phyloP scores from a whole-genome alignment of 2,329 filamentous ascomycete species.

The Epichloe amarillans region DNA sequence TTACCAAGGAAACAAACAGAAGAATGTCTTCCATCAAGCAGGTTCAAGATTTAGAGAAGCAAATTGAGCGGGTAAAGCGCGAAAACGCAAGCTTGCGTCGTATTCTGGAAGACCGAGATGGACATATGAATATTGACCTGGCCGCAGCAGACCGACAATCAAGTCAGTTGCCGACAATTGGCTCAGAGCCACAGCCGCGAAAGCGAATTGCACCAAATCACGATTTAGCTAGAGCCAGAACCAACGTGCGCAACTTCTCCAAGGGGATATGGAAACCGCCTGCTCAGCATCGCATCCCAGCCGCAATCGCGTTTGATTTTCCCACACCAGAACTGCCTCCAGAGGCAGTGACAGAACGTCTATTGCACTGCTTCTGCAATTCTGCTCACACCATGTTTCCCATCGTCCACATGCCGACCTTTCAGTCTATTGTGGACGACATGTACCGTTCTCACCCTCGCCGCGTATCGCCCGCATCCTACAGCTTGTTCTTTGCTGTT shows the following conservation, averaged over 20 bases:
- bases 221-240: conserved; percentile 58
- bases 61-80: conserved; percentile 65
- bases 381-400: conserved; percentile 72
- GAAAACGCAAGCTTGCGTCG: conserved; percentile 65
- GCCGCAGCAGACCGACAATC: conserved; percentile 35
- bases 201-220: conserved; percentile 47
- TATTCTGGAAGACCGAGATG: conserved; percentile 40
- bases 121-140: conserved; percentile 35
- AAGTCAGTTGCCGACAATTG: conserved; percentile 50
- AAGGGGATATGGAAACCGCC: conserved; percentile 72
- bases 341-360: conserved; percentile 53
- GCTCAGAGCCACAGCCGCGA: conserved; percentile 50
- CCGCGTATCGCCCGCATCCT: conserved; percentile 51
- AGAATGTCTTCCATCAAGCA: conserved; percentile 99
- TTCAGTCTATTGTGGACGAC: conserved; percentile 61
- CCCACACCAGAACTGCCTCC: conserved; percentile 55
- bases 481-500: conserved; percentile 69
- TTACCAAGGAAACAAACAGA: conserved; percentile 96
- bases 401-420: conserved; percentile 77
- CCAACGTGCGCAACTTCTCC: conserved; percentile 59
- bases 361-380: conserved; percentile 63
- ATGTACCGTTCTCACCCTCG: conserved; percentile 57
- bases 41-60: conserved; percentile 91
- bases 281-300: conserved; percentile 45
- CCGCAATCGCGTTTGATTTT: conserved; percentile 35